Conservation (phyloP, 345 rosid species). For the Arabis hirsuta region DNA sequence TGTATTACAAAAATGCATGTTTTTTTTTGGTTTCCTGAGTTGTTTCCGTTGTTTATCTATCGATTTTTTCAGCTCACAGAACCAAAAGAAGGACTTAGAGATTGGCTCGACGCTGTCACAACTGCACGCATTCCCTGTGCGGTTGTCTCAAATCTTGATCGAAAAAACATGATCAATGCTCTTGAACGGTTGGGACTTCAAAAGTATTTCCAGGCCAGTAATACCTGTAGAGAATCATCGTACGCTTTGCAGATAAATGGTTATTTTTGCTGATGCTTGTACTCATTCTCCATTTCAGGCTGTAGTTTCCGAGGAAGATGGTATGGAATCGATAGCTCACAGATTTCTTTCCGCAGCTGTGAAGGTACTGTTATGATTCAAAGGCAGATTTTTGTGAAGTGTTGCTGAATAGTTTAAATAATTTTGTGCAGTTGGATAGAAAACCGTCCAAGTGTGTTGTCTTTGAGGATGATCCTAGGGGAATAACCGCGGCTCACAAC, state of each 20-base stretch:
- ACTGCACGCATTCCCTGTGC: conserved; percentile 92
- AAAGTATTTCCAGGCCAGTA: conserved; percentile 83
- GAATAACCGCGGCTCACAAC: conserved; percentile 91
- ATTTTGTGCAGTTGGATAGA: conserved; percentile 73
- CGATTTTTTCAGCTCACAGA: conserved; percentile 54
- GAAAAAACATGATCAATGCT: conserved; percentile 71
- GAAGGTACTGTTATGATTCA: conserved; percentile 58
- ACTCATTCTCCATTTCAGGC: conserved; percentile 54
- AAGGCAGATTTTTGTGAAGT: not conserved
- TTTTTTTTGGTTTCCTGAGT: conserved; percentile 7
- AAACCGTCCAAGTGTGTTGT: conserved; percentile 95
- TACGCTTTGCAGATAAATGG: not conserved
- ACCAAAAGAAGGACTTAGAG: conserved; percentile 77
- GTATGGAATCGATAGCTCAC: conserved; percentile 96
- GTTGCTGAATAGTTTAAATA: conserved; percentile 3
- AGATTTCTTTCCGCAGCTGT: conserved; percentile 90
- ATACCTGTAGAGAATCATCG: conserved; percentile 20
- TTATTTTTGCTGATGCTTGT: conserved; percentile 22
- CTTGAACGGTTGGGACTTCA: conserved; percentile 75
- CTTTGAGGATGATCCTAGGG: conserved; percentile 93
- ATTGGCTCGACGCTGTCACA: conserved; percentile 88
- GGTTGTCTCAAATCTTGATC: conserved; percentile 87
- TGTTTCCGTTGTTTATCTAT: conserved; percentile 7
- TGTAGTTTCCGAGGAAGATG: conserved; percentile 90
- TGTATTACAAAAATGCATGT: not conserved